Evolutionary conservation across 2,329 filamentous ascomycete genomes (phyloP).

Genomic region (Pseudogymnoascus verrucosus): DNA sequence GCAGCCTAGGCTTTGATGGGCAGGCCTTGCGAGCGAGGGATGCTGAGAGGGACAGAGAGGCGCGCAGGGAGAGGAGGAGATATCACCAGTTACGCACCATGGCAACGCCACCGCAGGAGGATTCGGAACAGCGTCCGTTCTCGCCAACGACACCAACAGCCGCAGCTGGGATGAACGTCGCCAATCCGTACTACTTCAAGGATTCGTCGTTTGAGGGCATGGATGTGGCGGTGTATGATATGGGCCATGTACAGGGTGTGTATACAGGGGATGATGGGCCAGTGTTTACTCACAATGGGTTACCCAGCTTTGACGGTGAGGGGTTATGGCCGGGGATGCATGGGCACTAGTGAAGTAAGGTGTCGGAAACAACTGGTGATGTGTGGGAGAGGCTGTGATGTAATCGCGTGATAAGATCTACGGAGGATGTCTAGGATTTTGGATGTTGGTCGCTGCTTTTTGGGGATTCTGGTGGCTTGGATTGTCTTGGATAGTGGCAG

Average conservation of each 20-base stretch:
- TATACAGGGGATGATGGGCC: conserved; percentile 19
- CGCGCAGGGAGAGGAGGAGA: neutral
- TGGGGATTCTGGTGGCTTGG: neutral
- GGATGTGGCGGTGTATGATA: conserved; percentile 19
- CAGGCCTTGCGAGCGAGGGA: neutral
- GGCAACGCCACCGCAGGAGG: neutral
- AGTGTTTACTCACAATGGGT: conserved; percentile 19
- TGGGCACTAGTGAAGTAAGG: conserved; percentile 1
- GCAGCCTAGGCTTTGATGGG: neutral
- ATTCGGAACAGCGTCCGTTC: conserved; percentile 1
- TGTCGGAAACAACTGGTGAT: neutral
- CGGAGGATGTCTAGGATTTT: neutral
- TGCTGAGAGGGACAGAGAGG: neutral
- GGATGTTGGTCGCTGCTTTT: neutral
- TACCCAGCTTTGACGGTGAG: conserved; percentile 5
- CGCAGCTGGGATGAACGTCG: conserved; percentile 18
- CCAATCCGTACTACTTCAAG: conserved; percentile 19
- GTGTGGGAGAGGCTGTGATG: neutral
- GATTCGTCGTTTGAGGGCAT: conserved; percentile 16
- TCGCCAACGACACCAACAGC: conserved; percentile 2
- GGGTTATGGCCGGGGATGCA: neutral
- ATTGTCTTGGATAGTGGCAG: neutral
- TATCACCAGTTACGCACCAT: conserved; percentile 1
- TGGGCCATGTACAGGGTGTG: conserved; percentile 24
- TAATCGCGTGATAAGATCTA: neutral